A percentile compares a stretch with the other conserved stretches of the same genome.
These are phyloP conservation scores for Monoraphidium neglectum DNA, from an alignment of 139 green algal species.

Conservation along the genomic window DNA sequence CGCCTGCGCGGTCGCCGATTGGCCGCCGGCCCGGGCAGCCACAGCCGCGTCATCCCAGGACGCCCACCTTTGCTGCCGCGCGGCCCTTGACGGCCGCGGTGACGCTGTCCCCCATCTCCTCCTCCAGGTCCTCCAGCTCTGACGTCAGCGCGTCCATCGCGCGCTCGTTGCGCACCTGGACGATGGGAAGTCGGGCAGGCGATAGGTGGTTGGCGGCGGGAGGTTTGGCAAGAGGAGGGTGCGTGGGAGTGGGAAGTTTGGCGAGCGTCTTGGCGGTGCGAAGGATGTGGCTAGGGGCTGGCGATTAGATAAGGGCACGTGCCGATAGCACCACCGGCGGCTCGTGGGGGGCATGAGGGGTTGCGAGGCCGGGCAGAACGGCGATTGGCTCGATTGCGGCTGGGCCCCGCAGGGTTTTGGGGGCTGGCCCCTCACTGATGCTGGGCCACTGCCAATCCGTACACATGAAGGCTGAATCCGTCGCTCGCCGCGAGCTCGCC, in stretches of 20 bases:
- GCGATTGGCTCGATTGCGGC: too few relatives aligned
- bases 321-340: too few relatives aligned
- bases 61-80: background rate
- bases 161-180: constrained; percentile 42
- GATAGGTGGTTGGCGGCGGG: too few relatives aligned
- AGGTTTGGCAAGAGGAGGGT: too few relatives aligned
- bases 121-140: constrained; percentile 89
- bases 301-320: too few relatives aligned
- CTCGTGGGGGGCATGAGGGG: too few relatives aligned
- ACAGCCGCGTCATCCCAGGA: background rate
- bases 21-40: background rate
- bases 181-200: background rate
- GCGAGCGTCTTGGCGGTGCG: too few relatives aligned
- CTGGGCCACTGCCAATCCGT: background rate
- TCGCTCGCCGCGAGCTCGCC: constrained; percentile 40
- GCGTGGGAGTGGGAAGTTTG: too few relatives aligned
- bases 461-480: background rate
- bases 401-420: too few relatives aligned
- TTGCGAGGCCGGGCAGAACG: too few relatives aligned
- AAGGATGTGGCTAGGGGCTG: too few relatives aligned
- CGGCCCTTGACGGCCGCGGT: constrained; percentile 25
- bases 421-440: too few relatives aligned
- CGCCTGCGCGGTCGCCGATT: background rate
- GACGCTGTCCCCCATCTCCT: constrained; percentile 80
- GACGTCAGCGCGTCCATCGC: constrained; percentile 66